Evolutionary conservation across 225 moss, liverwort and hornwort species (phyloP), one percentile per base, ranked within the genome.

Genomic region (Anthoceros angustus): DNA sequence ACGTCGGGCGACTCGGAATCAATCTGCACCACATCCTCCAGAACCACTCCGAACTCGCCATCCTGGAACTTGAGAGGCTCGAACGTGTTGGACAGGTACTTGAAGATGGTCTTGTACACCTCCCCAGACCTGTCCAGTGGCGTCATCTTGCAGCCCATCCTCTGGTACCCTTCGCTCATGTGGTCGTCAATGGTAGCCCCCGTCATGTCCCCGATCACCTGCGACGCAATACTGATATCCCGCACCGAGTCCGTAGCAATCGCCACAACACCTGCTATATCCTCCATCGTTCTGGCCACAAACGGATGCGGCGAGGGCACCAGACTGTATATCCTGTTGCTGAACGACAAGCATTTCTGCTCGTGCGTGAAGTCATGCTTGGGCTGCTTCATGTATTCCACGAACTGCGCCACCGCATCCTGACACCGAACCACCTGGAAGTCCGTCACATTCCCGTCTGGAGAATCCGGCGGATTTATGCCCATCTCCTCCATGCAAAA

Each of bases 271-370:
- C 80, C 78, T 25, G 78, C 75, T 6, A 83, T 64, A 7, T 79
- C 63, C 7, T 8, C 43, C n/a, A 80, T 41, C 11, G 73, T 71
- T n/a, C 68, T 72, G 9, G 83, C 80, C 9, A 86, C 39, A 42
- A 80, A 75, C 3, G 86, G 86, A 4, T 83, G 86, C 0, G 80
- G 80, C 5, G 83, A 75, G 18, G 83, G 83, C 63, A 86, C 63
- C 39, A 86, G 68, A 38, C 74, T 76, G 68, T 77, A 83, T 79
- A 80, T 80, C 40, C 74, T 83, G 32, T 86, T 86, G 62, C 86
- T 86, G 50, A 80, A 76, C 20, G 83, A 83, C 20, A 86, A 46
- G 66, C 86, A 86, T 62, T 72, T 63, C 0, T 73, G 76, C 42
- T 80, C 73, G 49, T 76, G 78, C 39, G 72, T 76, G 70, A 75